Evolutionary conservation across 768 basidiomycete species (phyloP).

Genomic region (Leucocoprinus leucothites): DNA sequence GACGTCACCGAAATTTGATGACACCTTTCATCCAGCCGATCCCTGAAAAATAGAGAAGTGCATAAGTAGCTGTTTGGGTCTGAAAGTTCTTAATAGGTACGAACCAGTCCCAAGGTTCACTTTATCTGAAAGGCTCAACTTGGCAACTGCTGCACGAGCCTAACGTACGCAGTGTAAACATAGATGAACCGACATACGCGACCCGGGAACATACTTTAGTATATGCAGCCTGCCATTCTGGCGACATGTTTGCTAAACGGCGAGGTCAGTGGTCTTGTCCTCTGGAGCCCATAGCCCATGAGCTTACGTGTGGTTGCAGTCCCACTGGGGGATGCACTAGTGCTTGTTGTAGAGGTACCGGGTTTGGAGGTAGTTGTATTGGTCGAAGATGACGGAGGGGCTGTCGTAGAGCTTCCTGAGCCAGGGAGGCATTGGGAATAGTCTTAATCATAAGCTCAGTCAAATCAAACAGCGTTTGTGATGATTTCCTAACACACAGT

Average conservation of each 20-base stretch:
- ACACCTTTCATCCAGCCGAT: slow-evolving; percentile 43
- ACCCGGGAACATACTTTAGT: slow-evolving; percentile 48
- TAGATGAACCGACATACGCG: too few relatives aligned
- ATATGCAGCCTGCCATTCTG: slow-evolving; percentile 53
- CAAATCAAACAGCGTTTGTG: too few relatives aligned
- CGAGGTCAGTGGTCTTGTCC: background rate
- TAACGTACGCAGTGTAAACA: slow-evolving; percentile 14
- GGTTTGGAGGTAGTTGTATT: slow-evolving; percentile 20
- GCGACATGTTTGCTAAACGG: slow-evolving; percentile 38
- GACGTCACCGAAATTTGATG: too few relatives aligned
- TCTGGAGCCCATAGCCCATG: background rate
- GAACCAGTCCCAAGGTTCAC: slow-evolving; percentile 53
- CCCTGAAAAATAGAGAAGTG: slow-evolving; percentile 23
- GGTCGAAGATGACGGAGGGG: slow-evolving; percentile 20
- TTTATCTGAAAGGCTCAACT: slow-evolving; percentile 54
- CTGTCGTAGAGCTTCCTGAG: slow-evolving; percentile 23
- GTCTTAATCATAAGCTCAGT: slow-evolving; percentile 22
- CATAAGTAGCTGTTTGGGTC: too few relatives aligned
- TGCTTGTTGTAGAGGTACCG: slow-evolving; percentile 18
- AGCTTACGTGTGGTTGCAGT: slow-evolving; percentile 16
- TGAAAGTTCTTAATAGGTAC: background rate
- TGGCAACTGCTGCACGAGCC: slow-evolving; percentile 47
- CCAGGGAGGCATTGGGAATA: slow-evolving; percentile 52
- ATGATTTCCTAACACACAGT: slow-evolving; percentile 42
- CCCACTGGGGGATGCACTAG: slow-evolving; percentile 20